Evolutionary conservation across 106 monocot species (phyloP).

Genomic region (Allium cepa): DNA sequence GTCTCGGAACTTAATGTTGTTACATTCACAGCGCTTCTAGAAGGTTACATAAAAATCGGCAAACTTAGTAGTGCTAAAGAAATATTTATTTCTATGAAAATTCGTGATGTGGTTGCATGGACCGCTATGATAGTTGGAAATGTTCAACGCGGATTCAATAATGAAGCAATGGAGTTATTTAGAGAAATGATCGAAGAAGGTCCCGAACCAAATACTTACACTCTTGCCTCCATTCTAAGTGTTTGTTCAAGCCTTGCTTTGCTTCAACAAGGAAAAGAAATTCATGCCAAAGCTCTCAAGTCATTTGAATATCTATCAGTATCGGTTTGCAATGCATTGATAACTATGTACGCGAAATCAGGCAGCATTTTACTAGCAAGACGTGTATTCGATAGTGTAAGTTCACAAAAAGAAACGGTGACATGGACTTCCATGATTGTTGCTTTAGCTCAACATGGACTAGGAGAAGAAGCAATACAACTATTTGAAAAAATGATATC

Average conservation of each 20-base stretch:
- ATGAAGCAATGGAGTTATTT: conserved; percentile 65
- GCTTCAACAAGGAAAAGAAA: conserved; percentile 57
- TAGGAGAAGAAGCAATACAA: conserved; percentile 63
- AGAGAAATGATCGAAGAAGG: conserved; percentile 47
- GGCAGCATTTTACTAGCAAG: conserved; percentile 57
- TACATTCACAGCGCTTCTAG: conserved; percentile 80
- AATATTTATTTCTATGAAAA: conserved; percentile 67
- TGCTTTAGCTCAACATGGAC: conserved; percentile 86
- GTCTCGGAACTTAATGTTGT: conserved; percentile 41
- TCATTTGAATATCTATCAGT: conserved; percentile 46
- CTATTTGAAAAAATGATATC: conserved; percentile 73
- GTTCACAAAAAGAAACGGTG: conserved; percentile 32
- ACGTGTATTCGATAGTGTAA: conserved; percentile 44
- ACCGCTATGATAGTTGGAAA: conserved; percentile 96
- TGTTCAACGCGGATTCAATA: conserved; percentile 57
- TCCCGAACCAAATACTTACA: conserved; percentile 71
- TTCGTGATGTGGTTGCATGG: conserved; percentile 84
- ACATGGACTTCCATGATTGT: conserved; percentile 96
- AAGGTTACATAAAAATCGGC: conserved; percentile 83
- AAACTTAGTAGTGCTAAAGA: conserved; percentile 49
- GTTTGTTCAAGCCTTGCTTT: conserved; percentile 60
- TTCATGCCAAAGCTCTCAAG: conserved; percentile 65
- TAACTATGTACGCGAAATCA: conserved; percentile 82
- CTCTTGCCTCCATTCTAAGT: conserved; percentile 72
- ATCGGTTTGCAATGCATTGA: conserved; percentile 82